Evolutionary conservation across 2,329 filamentous ascomycete species (phyloP).

Genomic region (Trichoderma hamatum): DNA sequence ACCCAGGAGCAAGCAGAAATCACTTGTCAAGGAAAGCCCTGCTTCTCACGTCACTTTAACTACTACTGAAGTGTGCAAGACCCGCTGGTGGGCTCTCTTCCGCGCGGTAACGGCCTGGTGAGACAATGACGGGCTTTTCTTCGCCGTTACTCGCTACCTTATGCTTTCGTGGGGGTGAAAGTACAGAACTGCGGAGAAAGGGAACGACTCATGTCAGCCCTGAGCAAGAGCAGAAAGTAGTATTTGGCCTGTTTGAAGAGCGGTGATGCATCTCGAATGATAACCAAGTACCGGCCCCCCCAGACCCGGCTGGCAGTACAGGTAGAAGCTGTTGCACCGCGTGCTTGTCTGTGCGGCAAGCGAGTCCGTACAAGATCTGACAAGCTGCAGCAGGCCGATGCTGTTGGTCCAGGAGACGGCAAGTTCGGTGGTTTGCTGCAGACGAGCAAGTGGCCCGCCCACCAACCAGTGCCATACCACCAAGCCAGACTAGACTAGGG

Average conservation of each 20-base stretch:
- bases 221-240: slow-evolving; percentile 19
- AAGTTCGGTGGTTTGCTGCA: slow-evolving; percentile 27
- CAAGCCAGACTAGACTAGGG: slow-evolving; percentile 24
- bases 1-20: slow-evolving; percentile 20
- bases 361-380: slow-evolving; percentile 26
- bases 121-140: slow-evolving; percentile 29
- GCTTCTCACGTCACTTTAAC: slow-evolving; percentile 27
- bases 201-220: slow-evolving; percentile 26
- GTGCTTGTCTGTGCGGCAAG: slow-evolving; percentile 19
- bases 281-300: slow-evolving; percentile 24
- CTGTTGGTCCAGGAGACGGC: slow-evolving; percentile 26
- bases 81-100: slow-evolving; percentile 26
- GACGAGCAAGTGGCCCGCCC: slow-evolving; percentile 23
- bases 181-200: slow-evolving; percentile 26
- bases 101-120: slow-evolving; percentile 27
- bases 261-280: slow-evolving; percentile 23
- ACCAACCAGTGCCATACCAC: slow-evolving; percentile 16
- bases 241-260: slow-evolving; percentile 13
- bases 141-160: slow-evolving; percentile 27
- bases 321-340: slow-evolving; percentile 19
- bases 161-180: slow-evolving; percentile 26
- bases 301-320: slow-evolving; percentile 11
- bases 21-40: slow-evolving; percentile 23
- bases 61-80: slow-evolving; percentile 23
- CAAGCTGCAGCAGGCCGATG: slow-evolving; percentile 25